Percentiles rank a stretch among this genome's conserved stretches.
These are phyloP conservation scores for Micromonas commoda DNA, from an alignment of 139 green algal genomes.

Conservation along the genomic window DNA sequence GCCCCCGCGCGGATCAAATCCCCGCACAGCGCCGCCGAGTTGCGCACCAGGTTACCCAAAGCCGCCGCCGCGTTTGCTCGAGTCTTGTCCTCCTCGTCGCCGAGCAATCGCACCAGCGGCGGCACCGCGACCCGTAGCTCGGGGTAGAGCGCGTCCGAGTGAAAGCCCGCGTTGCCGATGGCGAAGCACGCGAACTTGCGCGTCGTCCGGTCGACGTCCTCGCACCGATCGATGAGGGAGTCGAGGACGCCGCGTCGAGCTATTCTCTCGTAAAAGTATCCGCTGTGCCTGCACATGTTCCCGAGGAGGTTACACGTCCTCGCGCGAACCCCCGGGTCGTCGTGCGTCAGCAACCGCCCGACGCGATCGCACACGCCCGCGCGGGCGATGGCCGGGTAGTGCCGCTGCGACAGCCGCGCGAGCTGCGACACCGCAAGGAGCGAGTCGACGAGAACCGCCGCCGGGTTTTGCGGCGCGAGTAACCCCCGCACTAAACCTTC, in stretches of 20 bases:
- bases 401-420: slow-evolving; percentile 53
- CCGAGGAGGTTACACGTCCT: slow-evolving; percentile 81
- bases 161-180: slow-evolving; percentile 76
- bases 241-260: neutral
- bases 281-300: slow-evolving; percentile 86
- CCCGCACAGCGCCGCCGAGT: slow-evolving; percentile 59
- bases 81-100: slow-evolving; percentile 67
- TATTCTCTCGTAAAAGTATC: slow-evolving; percentile 72
- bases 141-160: slow-evolving; percentile 76
- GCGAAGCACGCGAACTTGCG: slow-evolving; percentile 98
- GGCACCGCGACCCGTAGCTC: slow-evolving; percentile 59
- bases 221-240: slow-evolving; percentile 74
- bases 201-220: slow-evolving; percentile 66
- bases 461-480: slow-evolving; percentile 31
- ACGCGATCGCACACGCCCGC: slow-evolving; percentile 48
- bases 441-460: slow-evolving; percentile 34
- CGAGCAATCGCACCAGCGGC: slow-evolving; percentile 66
- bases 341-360: slow-evolving; percentile 38
- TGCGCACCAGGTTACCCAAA: slow-evolving; percentile 88
- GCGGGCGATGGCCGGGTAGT: slow-evolving; percentile 50
- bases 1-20: slow-evolving; percentile 59
- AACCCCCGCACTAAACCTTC: neutral
- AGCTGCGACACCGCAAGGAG: slow-evolving; percentile 27
- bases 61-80: slow-evolving; percentile 87
- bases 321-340: slow-evolving; percentile 66